phyloP scores from a whole-genome alignment of 345 rosid genomes.

The Bretschneidera sinensis region DNA sequence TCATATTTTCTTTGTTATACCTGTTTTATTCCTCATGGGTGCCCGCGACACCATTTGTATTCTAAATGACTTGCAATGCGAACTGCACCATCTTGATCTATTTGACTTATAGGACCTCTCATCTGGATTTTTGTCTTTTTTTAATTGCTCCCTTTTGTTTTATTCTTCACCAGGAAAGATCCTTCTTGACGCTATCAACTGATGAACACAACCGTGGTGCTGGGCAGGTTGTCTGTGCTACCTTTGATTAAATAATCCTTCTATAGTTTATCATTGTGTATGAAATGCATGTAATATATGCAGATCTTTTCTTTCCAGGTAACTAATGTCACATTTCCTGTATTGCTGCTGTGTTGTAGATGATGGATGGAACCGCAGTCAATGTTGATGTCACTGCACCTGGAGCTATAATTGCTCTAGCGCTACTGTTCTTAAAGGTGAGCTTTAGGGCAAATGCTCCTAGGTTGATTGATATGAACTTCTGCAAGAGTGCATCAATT shows the following conservation, averaged over 20 bases:
- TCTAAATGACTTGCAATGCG: conserved; percentile 15
- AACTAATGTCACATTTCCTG: conserved; percentile 10
- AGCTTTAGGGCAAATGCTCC: conserved; percentile 18
- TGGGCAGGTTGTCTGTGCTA: conserved; percentile 63
- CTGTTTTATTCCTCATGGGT: conserved; percentile 10
- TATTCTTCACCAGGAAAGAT: conserved; percentile 52
- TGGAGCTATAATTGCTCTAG: conserved; percentile 87
- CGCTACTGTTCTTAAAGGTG: conserved; percentile 91
- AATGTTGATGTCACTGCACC: conserved; percentile 97
- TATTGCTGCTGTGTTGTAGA: conserved; percentile 34
- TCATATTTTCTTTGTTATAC: conserved; percentile 21
- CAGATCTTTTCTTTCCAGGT: not conserved
- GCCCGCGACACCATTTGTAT: conserved; percentile 4
- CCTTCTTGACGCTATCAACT: conserved; percentile 38
- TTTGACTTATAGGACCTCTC: conserved; percentile 5
- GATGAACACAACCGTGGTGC: conserved; percentile 62
- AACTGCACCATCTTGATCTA: conserved; percentile 5
- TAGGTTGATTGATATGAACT: conserved; percentile 11
- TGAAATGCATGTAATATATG: not conserved
- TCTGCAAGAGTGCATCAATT: conserved; percentile 2
- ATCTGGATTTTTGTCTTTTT: conserved; percentile 7
- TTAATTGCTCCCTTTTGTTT: conserved; percentile 16
- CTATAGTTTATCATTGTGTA: not conserved
- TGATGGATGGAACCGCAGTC: conserved; percentile 70
- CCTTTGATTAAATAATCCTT: conserved; percentile 13